Evolutionary conservation across 2,329 filamentous ascomycete species (phyloP).

Genomic region (Zasmidium angulare): DNA sequence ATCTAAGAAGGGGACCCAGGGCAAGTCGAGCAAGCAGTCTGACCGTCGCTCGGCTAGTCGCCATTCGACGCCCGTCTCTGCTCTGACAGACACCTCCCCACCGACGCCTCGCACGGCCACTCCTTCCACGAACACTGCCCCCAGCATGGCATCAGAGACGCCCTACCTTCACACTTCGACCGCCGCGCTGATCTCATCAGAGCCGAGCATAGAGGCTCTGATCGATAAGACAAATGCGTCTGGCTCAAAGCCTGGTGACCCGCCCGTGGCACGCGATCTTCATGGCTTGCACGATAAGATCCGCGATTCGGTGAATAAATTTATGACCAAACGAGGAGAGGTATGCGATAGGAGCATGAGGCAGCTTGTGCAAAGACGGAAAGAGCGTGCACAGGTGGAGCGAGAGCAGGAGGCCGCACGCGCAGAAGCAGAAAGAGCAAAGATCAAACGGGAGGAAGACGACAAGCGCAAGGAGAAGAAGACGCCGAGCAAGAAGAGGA

Average conservation of each 20-base stretch:
- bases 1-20: slow-evolving; percentile 33
- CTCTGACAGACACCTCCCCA: slow-evolving; percentile 43
- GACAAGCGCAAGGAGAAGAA: slow-evolving; percentile 31
- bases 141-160: slow-evolving; percentile 53
- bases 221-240: slow-evolving; percentile 62
- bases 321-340: slow-evolving; percentile 54
- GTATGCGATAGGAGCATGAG: slow-evolving; percentile 74
- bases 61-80: slow-evolving; percentile 71
- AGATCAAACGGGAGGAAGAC: slow-evolving; percentile 32
- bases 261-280: slow-evolving; percentile 61
- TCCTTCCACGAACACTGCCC: slow-evolving; percentile 55
- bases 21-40: slow-evolving; percentile 37
- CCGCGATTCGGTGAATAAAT: slow-evolving; percentile 53
- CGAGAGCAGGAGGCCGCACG: slow-evolving; percentile 52
- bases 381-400: slow-evolving; percentile 58
- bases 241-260: slow-evolving; percentile 42
- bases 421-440: slow-evolving; percentile 47
- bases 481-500: slow-evolving; percentile 28
- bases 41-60: slow-evolving; percentile 69
- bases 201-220: slow-evolving; percentile 67
- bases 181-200: slow-evolving; percentile 50
- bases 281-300: slow-evolving; percentile 65
- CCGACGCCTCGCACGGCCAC: slow-evolving; percentile 56
- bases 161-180: slow-evolving; percentile 64
- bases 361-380: slow-evolving; percentile 64